Conservation (phyloP, 257 asterid genomes). For the Scutellaria minor region DNA sequence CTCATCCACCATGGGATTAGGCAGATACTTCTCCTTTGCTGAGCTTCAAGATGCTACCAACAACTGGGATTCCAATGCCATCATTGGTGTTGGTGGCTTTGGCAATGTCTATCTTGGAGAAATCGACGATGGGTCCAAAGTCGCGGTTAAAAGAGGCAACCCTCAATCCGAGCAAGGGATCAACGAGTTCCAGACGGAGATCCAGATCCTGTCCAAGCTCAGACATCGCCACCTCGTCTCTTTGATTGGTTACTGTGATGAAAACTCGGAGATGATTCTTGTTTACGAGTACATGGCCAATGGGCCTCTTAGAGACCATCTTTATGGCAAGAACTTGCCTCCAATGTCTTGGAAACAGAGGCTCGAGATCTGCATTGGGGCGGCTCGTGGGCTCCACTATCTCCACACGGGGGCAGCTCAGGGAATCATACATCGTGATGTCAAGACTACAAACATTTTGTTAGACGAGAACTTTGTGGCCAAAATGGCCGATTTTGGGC, state of each 20-base stretch:
- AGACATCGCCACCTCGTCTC: slow-evolving; percentile 93
- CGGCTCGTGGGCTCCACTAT: slow-evolving; percentile 93
- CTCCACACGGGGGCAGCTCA: slow-evolving; percentile 88
- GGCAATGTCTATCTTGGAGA: slow-evolving; percentile 79
- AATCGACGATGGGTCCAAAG: slow-evolving; percentile 73
- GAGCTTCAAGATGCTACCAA: slow-evolving; percentile 79
- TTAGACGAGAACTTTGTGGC: slow-evolving; percentile 75
- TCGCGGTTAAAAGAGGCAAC: slow-evolving; percentile 89
- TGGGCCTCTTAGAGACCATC: slow-evolving; percentile 85
- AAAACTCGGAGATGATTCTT: slow-evolving; percentile 83
- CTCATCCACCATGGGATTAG: slow-evolving; percentile 57
- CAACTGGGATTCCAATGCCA: slow-evolving; percentile 65
- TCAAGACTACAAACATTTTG: slow-evolving; percentile 81
- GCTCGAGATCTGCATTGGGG: slow-evolving; percentile 82
- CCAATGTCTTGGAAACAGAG: slow-evolving; percentile 77
- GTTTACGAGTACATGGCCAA: slow-evolving; percentile 91
- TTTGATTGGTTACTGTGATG: slow-evolving; percentile 89
- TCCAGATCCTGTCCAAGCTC: slow-evolving; percentile 86
- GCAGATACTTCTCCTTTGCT: slow-evolving; percentile 54
- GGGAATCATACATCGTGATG: slow-evolving; percentile 92
- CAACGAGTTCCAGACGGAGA: slow-evolving; percentile 88
- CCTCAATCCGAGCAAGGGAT: slow-evolving; percentile 97
- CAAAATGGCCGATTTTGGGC: slow-evolving; percentile 94
- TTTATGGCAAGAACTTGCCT: slow-evolving; percentile 47
- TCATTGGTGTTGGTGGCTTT: slow-evolving; percentile 90